These are phyloP conservation scores for Prosopis cineraria DNA, from an alignment of 306 rosid genomes.

Conservation along the genomic window DNA sequence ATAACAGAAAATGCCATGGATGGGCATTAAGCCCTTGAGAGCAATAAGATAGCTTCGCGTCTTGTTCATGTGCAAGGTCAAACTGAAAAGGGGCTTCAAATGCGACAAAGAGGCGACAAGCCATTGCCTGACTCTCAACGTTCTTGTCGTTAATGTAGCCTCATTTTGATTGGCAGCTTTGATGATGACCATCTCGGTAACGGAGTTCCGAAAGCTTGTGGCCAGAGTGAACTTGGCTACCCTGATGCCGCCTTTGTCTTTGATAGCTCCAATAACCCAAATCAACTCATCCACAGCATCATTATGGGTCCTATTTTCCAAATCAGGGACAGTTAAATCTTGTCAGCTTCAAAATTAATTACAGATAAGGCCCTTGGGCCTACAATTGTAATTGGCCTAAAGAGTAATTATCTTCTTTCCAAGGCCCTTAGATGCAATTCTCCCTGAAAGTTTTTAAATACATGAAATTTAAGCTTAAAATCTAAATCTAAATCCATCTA, in stretches of 20 bases:
- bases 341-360: no score
- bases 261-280: slow-evolving; percentile 67
- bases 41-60: slow-evolving; percentile 73
- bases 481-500: no score
- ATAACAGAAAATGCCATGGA: slow-evolving; percentile 70
- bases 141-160: slow-evolving; percentile 59
- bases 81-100: slow-evolving; percentile 50
- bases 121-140: slow-evolving; percentile 69
- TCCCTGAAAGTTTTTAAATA: no score
- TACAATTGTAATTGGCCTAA: no score
- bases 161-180: slow-evolving; percentile 86
- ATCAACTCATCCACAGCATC: slow-evolving; percentile 76
- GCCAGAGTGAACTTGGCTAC: slow-evolving; percentile 47
- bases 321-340: no score
- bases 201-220: slow-evolving; percentile 52
- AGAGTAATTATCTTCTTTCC: no score
- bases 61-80: slow-evolving; percentile 56
- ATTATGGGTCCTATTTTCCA: no score
- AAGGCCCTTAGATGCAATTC: no score
- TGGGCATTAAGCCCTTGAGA: slow-evolving; percentile 76
- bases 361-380: no score
- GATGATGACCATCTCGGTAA: slow-evolving; percentile 58
- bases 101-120: slow-evolving; percentile 55
- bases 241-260: slow-evolving; percentile 69
- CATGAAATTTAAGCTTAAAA: no score